Percentiles rank a stretch among this genome's conserved stretches.
Conservation (phyloP, 768 basidiomycete genomes). For the Auriscalpium microsporum region DNA sequence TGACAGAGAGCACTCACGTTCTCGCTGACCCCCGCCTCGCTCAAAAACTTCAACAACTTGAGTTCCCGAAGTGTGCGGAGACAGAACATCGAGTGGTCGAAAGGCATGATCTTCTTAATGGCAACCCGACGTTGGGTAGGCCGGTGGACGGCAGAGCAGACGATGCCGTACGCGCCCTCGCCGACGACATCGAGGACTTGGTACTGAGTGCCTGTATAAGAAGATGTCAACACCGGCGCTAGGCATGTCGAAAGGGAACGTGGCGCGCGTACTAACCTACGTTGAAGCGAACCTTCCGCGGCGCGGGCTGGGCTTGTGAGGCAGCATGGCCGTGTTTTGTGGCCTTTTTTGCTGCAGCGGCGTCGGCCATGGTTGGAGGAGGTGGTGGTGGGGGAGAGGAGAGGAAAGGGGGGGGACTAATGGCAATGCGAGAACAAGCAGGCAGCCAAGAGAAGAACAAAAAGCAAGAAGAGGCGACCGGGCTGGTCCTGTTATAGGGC, state of each 20-base stretch:
- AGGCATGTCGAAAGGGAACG: not conserved
- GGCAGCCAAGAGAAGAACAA: not conserved
- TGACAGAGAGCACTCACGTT: conserved; percentile 40
- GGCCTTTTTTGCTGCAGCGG: conserved; percentile 21
- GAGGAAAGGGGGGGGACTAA: not conserved
- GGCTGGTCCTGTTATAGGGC: not conserved
- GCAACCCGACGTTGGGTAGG: conserved; percentile 81
- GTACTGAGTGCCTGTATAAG: conserved; percentile 37
- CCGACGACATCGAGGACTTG: conserved; percentile 79
- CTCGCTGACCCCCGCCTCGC: conserved; percentile 83
- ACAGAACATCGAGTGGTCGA: conserved; percentile 92
- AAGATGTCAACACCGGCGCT: not conserved
- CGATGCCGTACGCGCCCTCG: conserved; percentile 93
- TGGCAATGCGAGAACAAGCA: not conserved
- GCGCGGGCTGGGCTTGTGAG: conserved; percentile 43
- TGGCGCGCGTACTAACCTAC: conserved; percentile 42
- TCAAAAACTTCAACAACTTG: conserved; percentile 68
- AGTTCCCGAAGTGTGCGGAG: conserved; percentile 53
- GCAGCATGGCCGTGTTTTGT: conserved; percentile 40
- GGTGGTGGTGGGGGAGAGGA: not conserved
- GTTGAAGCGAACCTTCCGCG: conserved; percentile 84
- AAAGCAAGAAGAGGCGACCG: not conserved
- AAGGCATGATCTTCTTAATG: conserved; percentile 93
- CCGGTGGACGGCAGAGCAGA: conserved; percentile 76
- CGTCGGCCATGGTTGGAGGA: conserved; percentile 10